Evolutionary conservation across 805 yeast genomes (phyloP).

Genomic region (Cyberlindnera lachancei): DNA sequence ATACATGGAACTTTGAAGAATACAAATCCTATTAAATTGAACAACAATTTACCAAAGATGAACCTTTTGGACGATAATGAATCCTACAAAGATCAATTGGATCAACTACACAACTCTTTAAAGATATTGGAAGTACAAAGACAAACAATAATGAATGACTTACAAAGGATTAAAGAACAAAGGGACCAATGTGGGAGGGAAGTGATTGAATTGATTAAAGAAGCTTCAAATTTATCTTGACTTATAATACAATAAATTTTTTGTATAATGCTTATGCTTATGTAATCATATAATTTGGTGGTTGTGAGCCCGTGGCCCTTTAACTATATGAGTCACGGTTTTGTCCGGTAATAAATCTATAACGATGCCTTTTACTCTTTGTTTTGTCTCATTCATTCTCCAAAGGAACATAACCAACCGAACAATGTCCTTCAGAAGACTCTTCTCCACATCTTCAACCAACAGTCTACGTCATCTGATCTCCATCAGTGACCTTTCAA

Average conservation of each 20-base stretch:
- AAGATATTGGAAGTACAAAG: conserved; percentile 1
- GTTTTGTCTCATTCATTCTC: too few species aligned
- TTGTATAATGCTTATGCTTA: too few species aligned
- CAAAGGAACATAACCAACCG: too few species aligned
- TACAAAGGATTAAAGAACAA: conserved; percentile 1
- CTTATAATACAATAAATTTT: too few species aligned
- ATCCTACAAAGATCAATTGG: conserved; percentile 3
- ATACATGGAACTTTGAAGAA: conserved; percentile 9
- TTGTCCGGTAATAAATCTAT: too few species aligned
- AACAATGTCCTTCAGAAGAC: conserved; percentile 12
- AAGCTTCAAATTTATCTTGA: too few species aligned
- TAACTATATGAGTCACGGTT: too few species aligned
- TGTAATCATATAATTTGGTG: too few species aligned
- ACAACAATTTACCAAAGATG: conserved; percentile 3
- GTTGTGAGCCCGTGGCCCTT: too few species aligned
- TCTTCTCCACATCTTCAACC: conserved; percentile 10
- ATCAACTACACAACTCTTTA: conserved; percentile 1
- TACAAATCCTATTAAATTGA: not conserved
- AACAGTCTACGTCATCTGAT: conserved; percentile 54
- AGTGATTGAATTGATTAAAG: conserved; percentile 1
- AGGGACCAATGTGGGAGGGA: conserved; percentile 1
- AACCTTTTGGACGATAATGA: conserved; percentile 3
- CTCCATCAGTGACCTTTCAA: conserved; percentile 70
- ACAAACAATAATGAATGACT: not conserved
- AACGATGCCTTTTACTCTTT: too few species aligned